phyloP scores from a whole-genome alignment of 2,329 filamentous ascomycete genomes.

The Fonsecaea monophora region DNA sequence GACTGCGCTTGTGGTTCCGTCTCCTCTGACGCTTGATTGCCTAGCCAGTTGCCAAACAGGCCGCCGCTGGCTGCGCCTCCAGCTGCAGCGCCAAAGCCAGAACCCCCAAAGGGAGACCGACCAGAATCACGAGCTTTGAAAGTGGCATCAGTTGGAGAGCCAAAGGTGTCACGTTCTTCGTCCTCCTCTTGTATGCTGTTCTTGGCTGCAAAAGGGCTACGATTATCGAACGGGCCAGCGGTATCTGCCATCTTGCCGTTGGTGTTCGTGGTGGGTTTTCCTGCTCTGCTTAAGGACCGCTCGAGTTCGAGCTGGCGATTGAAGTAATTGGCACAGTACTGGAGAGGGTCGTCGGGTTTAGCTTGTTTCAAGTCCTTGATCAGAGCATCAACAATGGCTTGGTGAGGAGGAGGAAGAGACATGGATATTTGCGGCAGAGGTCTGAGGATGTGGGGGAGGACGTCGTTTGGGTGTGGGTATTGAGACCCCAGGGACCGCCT shows the following conservation, averaged over 20 bases:
- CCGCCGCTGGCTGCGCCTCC: slow-evolving; percentile 39
- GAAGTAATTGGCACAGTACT: slow-evolving; percentile 75
- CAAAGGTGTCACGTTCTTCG: slow-evolving; percentile 72
- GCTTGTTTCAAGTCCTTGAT: slow-evolving; percentile 66
- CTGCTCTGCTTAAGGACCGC: slow-evolving; percentile 59
- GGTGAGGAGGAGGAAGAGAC: slow-evolving; percentile 62
- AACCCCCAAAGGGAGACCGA: slow-evolving; percentile 53
- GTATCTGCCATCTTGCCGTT: slow-evolving; percentile 70
- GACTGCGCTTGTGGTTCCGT: slow-evolving; percentile 58
- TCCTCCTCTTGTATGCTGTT: slow-evolving; percentile 80
- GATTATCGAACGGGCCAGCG: slow-evolving; percentile 81
- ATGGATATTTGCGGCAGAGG: slow-evolving; percentile 42
- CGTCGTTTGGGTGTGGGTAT: slow-evolving; percentile 17
- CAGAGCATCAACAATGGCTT: slow-evolving; percentile 68
- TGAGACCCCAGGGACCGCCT: slow-evolving; percentile 14
- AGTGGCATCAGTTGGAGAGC: slow-evolving; percentile 72
- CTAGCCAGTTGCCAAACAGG: slow-evolving; percentile 40
- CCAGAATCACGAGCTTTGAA: slow-evolving; percentile 56
- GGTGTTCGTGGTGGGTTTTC: slow-evolving; percentile 52
- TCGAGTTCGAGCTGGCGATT: slow-evolving; percentile 69
- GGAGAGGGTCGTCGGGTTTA: slow-evolving; percentile 68
- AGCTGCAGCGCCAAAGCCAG: slow-evolving; percentile 63
- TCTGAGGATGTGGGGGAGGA: slow-evolving; percentile 34
- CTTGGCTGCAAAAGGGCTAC: slow-evolving; percentile 73
- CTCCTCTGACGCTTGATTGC: slow-evolving; percentile 31